Evolutionary conservation across 192 early-diverging fungal genomes (phyloP), one percentile per base, ranked within the genome.

Genomic region (Linnemannia schmuckeri): DNA sequence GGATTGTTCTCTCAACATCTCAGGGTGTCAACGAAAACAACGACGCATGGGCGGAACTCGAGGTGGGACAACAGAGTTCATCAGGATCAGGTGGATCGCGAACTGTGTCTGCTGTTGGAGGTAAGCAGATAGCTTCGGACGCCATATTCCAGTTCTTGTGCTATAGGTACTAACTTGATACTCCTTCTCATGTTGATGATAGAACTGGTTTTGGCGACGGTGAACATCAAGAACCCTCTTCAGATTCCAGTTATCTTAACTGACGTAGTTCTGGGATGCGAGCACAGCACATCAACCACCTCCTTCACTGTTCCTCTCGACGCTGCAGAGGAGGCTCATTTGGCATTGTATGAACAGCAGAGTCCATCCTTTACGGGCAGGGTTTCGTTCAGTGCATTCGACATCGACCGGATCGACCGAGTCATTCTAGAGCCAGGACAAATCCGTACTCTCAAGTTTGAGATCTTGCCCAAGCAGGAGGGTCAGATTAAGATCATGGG

Each of bases 401-500:
- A 96, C 38, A 84, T 95, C 27, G 93, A 95, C 76, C 75, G 85
- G 8, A 87, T 87, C 18, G 85, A 87, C 27, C 75, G 85, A 7
- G 47, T 87, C 13, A 87, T 87, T 42, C 47, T 87, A 0, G 85
- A 87, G 55, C 85, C 85, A 12, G 85, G 80, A 13, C 85, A 87
- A 49, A 49, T 70, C 41, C 61, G 78, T 49, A 88, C 79, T 5
- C 42, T 96, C 24, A 92, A 92, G 72, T 88, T 97, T 35, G 88
- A 90, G 35, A 83, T 97, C 9, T 89, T 94, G 52, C 97, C 96
- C 15, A 96, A 94, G 74, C 85, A 85, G 35, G 93, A 96, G 76
- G 98, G 98, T 0, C 88, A 90, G 44, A 88, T 99, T 30, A 81
- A 84, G 40, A 91, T 99, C 27, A 57, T 91, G 47, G 97, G 98